Evolutionary conservation across 495 filamentous ascomycete species (phyloP).

Genomic region (Stereocaulon alpinum): DNA sequence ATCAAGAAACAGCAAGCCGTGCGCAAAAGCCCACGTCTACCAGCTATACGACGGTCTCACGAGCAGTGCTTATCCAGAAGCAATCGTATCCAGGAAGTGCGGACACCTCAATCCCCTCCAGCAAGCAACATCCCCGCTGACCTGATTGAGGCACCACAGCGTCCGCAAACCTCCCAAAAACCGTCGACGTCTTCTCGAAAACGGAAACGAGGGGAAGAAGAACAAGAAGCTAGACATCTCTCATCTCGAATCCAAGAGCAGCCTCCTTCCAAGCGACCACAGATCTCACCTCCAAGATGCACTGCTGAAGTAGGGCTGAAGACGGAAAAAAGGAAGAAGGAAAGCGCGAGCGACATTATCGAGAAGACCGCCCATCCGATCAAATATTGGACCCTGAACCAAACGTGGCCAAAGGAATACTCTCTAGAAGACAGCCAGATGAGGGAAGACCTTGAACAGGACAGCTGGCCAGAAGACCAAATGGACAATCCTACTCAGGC

Average conservation of each 20-base stretch:
- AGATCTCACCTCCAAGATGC: not conserved
- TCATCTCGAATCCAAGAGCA: constrained; percentile 13
- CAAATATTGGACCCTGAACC: constrained; percentile 5
- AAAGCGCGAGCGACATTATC: not conserved
- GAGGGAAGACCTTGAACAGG: constrained; percentile 16
- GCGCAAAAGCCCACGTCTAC: constrained; percentile 19
- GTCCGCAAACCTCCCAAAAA: constrained; percentile 7
- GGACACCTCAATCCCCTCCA: constrained; percentile 13
- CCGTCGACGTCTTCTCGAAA: constrained; percentile 10
- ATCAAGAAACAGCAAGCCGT: constrained; percentile 9
- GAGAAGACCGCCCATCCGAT: constrained; percentile 3
- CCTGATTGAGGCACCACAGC: constrained; percentile 11
- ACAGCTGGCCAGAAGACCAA: constrained; percentile 14
- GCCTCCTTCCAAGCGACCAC: constrained; percentile 16
- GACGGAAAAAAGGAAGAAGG: not conserved
- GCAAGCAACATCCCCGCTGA: constrained; percentile 13
- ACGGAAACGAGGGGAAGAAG: constrained; percentile 20
- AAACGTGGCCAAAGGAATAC: constrained; percentile 15
- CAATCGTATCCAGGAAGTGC: constrained; percentile 5
- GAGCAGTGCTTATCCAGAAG: constrained; percentile 13
- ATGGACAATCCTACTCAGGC: too few species aligned
- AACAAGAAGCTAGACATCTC: constrained; percentile 10
- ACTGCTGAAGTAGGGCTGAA: too few species aligned
- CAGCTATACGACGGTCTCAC: constrained; percentile 15
- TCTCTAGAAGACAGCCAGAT: constrained; percentile 14